These are phyloP conservation scores for Solanum gandarillasii DNA, from an alignment of 257 asterid species.

Conservation along the genomic window DNA sequence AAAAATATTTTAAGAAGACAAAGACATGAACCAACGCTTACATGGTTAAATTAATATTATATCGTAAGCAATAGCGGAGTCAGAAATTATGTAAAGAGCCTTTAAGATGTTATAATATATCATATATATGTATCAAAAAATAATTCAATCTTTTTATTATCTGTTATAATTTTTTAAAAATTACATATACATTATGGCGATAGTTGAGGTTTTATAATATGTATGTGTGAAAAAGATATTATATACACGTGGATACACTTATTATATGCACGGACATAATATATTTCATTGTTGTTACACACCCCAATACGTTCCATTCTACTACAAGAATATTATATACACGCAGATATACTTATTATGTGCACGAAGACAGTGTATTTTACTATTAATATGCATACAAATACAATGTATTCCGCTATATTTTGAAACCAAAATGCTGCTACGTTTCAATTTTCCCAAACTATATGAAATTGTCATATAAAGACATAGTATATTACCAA, in stretches of 20 bases:
- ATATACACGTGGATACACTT: too few species aligned
- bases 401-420: neutral
- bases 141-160: neutral
- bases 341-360: too few species aligned
- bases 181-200: neutral
- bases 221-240: neutral
- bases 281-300: neutral
- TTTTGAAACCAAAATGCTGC: too few species aligned
- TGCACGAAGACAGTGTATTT: too few species aligned
- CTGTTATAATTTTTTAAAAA: too few species aligned
- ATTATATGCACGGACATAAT: neutral
- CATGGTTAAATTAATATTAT: neutral
- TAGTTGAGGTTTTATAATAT: neutral
- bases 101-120: too few species aligned
- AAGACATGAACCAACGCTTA: neutral
- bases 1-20: neutral
- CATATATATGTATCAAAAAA: too few species aligned
- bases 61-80: accelerated
- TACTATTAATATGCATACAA: too few species aligned
- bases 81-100: neutral
- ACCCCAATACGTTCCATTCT: too few species aligned
- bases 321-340: too few species aligned
- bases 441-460: too few species aligned
- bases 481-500: too few species aligned
- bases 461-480: neutral